phyloP scores from a whole-genome alignment of 2,329 filamentous ascomycete genomes.

The Shiraia bambusicola region DNA sequence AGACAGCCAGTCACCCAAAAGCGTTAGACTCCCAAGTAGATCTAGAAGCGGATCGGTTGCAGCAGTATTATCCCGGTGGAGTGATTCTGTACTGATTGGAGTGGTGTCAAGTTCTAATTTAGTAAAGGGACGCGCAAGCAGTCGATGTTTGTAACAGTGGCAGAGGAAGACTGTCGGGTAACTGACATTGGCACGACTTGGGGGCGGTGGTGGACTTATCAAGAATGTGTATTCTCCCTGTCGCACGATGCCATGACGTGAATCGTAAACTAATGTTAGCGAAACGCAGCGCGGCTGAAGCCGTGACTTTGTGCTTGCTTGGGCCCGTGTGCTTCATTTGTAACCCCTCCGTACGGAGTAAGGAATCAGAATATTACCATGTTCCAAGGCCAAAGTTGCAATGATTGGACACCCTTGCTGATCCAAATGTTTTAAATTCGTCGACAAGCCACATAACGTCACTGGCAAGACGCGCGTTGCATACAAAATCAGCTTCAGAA shows the following conservation, averaged over 20 bases:
- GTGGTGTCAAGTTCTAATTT: constrained; percentile 13
- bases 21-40: constrained; percentile 12
- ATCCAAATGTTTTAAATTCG: constrained; percentile 16
- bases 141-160: constrained; percentile 1
- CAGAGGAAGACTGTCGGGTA: neutral
- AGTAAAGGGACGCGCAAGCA: constrained; percentile 16
- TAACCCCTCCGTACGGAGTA: constrained; percentile 18
- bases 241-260: constrained; percentile 31
- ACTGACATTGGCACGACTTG: neutral
- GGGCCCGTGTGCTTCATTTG: constrained; percentile 8
- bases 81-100: constrained; percentile 11
- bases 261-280: constrained; percentile 8
- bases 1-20: constrained; percentile 14
- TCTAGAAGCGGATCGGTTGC: constrained; percentile 17
- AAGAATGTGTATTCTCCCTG: constrained; percentile 18
- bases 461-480: constrained; percentile 18
- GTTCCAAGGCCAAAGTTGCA: constrained; percentile 1
- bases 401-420: constrained; percentile 29
- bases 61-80: constrained; percentile 17
- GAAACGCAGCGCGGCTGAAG: neutral
- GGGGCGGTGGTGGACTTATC: neutral
- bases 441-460: constrained; percentile 33
- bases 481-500: constrained; percentile 21
- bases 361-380: constrained; percentile 8
- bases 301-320: constrained; percentile 6